A percentile compares a stretch with the other conserved stretches of the same genome.
These are phyloP conservation scores for Malus hybrid DNA, from an alignment of 331 rosid species.

Conservation along the genomic window DNA sequence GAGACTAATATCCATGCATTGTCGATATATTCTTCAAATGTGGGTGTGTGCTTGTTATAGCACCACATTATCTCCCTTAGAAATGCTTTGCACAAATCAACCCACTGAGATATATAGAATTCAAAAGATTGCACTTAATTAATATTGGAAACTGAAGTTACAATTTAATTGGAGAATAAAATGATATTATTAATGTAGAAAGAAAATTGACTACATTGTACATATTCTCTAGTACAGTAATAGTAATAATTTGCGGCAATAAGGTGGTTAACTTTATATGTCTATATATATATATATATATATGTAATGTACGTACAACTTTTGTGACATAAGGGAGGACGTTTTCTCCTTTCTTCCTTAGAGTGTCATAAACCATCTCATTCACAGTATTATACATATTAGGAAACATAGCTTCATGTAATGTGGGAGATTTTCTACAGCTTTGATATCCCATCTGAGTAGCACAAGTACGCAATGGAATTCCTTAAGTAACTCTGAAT, in stretches of 20 bases:
- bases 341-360: constrained; percentile 28
- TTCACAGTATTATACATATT: constrained; percentile 51
- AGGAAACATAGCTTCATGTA: constrained; percentile 51
- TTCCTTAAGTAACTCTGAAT: too few species aligned
- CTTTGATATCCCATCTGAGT: too few species aligned
- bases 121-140: not conserved
- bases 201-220: too few species aligned
- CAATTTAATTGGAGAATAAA: too few species aligned
- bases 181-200: too few species aligned
- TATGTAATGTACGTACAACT: constrained; percentile 17
- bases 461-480: too few species aligned
- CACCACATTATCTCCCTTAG: constrained; percentile 20
- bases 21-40: constrained; percentile 33
- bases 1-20: constrained; percentile 37
- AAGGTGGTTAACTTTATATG: too few species aligned
- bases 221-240: too few species aligned
- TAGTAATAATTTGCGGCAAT: too few species aligned
- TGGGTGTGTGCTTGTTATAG: constrained; percentile 23
- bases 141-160: not conserved
- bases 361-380: constrained; percentile 32
- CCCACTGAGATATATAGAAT: constrained; percentile 32
- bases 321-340: constrained; percentile 40
- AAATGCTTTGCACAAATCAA: constrained; percentile 40
- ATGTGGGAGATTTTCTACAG: constrained; percentile 3
- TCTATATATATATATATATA: too few species aligned